Evolutionary conservation across 768 basidiomycete genomes (phyloP), one percentile per base, ranked within the genome.

Genomic region (Gautieria morchelliformis): DNA sequence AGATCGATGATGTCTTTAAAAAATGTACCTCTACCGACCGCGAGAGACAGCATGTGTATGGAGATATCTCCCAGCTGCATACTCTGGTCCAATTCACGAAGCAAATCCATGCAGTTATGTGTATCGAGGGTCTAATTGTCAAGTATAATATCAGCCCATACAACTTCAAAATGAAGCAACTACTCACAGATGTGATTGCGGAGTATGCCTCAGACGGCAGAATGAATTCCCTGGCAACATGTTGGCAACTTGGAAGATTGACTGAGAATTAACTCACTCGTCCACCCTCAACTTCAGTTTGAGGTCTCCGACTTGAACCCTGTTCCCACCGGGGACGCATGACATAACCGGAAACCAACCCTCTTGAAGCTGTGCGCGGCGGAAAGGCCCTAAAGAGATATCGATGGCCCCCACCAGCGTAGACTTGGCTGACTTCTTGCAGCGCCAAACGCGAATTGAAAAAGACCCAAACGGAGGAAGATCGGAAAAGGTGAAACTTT

Each of bases 321-420:
- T 78, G 22, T 72, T 73, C 32, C 75, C 70, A 41, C 74, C 65
- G 10, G 75, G 69, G 40, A 76, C 79, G 42, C 72, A 66, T 44
- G 79, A 77, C 53, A 87, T 71, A 3, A 91, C 80, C 14, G 89
- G 86, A 68, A 84, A 93, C 88, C 88, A 93, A 14, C 91, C 91
- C 66, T 93, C 90, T 5, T 89, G 76, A 4, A 72, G 67, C 62
- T 90, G 87, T 17, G 84, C 81, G 24, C 90, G 76, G 22, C 84
- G 79, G 63, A 93, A 88, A 64, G 86, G 87, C 9, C 70, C 70
- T 22, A 93, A 74, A 1, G 82, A 72, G 53, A 94, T 81, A 22
- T 75, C 75, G 20, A 84, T 77, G 27, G 74, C 77, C 22, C 91
- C 91, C 40, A 89, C 63, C 19, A 76, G 64, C 4, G 68, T 61